A percentile compares a stretch with the other conserved stretches of the same genome.
These are phyloP conservation scores for Camellia japonica DNA, from an alignment of 148 eudicot species.

Conservation along the genomic window DNA sequence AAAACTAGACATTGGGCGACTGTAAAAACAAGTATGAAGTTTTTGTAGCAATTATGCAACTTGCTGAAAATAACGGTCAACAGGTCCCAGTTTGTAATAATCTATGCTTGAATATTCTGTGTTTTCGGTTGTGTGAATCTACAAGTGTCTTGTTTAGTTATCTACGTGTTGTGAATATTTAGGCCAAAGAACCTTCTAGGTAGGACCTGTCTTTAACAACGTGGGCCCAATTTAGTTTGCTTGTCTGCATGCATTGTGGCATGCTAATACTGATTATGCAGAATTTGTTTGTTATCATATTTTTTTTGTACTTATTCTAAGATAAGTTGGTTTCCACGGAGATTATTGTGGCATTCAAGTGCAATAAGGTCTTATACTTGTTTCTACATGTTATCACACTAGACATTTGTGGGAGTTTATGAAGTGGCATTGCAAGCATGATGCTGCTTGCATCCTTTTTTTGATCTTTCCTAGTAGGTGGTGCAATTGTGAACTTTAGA, in stretches of 20 bases:
- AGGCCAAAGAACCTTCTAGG: not conserved
- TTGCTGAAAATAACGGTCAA: not conserved
- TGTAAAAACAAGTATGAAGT: not conserved
- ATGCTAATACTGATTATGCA: not conserved
- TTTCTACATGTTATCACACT: not conserved
- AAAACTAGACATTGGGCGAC: not conserved
- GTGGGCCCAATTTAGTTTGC: conserved; percentile 6
- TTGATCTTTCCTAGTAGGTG: not conserved
- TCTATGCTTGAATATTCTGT: not conserved
- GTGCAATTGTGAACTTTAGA: not conserved
- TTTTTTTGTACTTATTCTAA: not conserved
- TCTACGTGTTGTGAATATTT: not conserved
- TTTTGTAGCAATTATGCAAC: not conserved
- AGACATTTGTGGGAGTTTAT: not conserved
- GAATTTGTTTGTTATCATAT: not conserved
- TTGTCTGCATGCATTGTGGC: not conserved
- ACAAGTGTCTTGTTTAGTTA: not conserved
- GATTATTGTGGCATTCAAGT: not conserved
- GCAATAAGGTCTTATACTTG: not conserved
- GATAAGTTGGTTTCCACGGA: not conserved
- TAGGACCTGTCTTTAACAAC: not conserved
- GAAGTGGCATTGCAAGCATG: not conserved
- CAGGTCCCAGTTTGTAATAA: not conserved
- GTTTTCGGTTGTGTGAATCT: not conserved
- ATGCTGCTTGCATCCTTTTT: too few species aligned